Base-by-base conservation (phyloP, 768 basidiomycete species). In the Termitomyces sp. region DNA sequence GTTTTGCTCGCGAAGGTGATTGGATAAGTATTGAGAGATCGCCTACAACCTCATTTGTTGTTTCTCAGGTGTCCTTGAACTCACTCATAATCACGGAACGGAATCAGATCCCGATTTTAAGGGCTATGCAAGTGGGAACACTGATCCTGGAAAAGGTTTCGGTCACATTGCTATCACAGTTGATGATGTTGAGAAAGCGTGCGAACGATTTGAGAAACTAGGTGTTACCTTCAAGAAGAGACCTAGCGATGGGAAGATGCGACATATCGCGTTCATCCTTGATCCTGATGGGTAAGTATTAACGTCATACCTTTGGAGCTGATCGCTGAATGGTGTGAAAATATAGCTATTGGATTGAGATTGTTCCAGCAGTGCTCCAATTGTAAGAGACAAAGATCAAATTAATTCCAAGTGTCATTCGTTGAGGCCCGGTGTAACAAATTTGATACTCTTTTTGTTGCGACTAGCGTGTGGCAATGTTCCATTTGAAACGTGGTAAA, bases 111-210 rank as follows among this genome's bases (percentile, higher is more conserved):
- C 84, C 52, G 72, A 72, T 61, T 94, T 94, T 77, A 69, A 84
- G 64, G 94, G 92, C 36, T 98, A 97, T 69, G 79, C 85, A 10
- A 88, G 71, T 65, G 96, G 96, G 1, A 99, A 99, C 73, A 69
- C 81, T 4, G 94, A 95, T 4, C 88, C 90, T 4, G 86, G 87
- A 29, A 78, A 77, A 55, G 81, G 86, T 5, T 95, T 94, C 66
- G 93, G 94, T 0, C 95, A 97, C 72, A 92, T 95, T 64, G 90
- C 90, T 57, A 84, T 97, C 68, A 78, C 86, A 5, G 91, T 94
- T 34, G 87, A 88, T 61, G 80, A 97, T 67, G 79, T 98, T 64
- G 81, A 93, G 62, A 81, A 78, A 60, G 90, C 94, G 6, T 95
- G 92, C 60, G 87, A 80, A 49, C 81, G 92, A 27, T 90, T 99